phyloP scores from a whole-genome alignment of 176 grass and related monocot species.

The Typha latifolia region DNA sequence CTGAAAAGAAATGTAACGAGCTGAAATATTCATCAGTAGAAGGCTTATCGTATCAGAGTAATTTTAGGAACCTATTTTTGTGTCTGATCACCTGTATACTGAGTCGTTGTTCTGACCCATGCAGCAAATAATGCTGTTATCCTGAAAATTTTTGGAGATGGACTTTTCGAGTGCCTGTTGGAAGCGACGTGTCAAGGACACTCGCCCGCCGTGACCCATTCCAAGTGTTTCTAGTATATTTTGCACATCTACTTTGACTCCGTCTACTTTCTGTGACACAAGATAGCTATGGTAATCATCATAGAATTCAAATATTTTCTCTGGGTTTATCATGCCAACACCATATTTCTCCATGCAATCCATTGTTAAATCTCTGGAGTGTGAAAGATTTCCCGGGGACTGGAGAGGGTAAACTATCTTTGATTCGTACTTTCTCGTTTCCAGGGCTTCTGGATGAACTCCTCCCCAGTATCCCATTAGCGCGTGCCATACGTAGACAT shows the following conservation, averaged over 20 bases:
- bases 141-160: slow-evolving; percentile 17
- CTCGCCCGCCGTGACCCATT: slow-evolving; percentile 11
- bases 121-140: slow-evolving; percentile 25
- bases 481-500: slow-evolving; percentile 25
- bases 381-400: slow-evolving; percentile 22
- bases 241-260: slow-evolving; percentile 29
- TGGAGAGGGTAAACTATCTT: slow-evolving; percentile 23
- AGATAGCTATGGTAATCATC: slow-evolving; percentile 23
- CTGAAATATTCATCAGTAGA: neutral
- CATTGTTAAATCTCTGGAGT: slow-evolving; percentile 22
- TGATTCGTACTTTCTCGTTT: slow-evolving; percentile 21
- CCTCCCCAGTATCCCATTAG: slow-evolving; percentile 30
- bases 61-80: neutral
- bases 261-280: slow-evolving; percentile 17
- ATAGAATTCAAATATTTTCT: slow-evolving; percentile 14
- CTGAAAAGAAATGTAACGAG: slow-evolving; percentile 2
- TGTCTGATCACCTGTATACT: slow-evolving; percentile 16
- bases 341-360: slow-evolving; percentile 28
- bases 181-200: slow-evolving; percentile 10
- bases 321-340: slow-evolving; percentile 15
- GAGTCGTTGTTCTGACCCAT: slow-evolving; percentile 18
- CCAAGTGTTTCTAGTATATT: slow-evolving; percentile 18
- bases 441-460: slow-evolving; percentile 15
- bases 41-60: neutral
- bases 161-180: slow-evolving; percentile 18